Evolutionary conservation across 2,329 filamentous ascomycete species (phyloP).

Genomic region (Sporothrix phasma): DNA sequence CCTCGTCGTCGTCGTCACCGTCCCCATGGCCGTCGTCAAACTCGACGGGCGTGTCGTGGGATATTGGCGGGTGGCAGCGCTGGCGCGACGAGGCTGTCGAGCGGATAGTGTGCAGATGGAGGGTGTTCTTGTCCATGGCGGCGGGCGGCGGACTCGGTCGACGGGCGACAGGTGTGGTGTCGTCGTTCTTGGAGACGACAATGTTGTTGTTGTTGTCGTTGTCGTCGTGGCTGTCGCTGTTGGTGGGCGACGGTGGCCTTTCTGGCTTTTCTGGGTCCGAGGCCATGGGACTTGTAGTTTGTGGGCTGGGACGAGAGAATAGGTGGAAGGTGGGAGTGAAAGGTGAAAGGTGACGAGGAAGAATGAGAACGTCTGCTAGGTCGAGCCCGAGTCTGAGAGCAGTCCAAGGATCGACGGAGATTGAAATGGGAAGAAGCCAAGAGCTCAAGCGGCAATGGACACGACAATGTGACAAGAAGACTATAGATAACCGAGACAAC

Average conservation of each 20-base stretch:
- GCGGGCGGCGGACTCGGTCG: not conserved
- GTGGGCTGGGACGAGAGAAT: not conserved
- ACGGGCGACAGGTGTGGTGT: not conserved
- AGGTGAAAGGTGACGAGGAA: too few relatives aligned
- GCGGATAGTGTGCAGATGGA: not conserved
- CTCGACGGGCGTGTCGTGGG: constrained; percentile 9
- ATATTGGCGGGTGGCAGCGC: constrained; percentile 4
- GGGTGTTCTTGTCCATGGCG: not conserved
- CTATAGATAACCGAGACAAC: not conserved
- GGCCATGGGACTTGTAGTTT: not conserved
- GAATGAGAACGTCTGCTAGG: not conserved
- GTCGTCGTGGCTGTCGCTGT: not conserved
- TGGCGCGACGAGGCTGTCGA: not conserved
- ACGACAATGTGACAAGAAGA: not conserved
- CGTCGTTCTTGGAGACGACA: not conserved
- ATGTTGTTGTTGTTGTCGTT: not conserved
- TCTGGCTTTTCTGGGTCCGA: not conserved
- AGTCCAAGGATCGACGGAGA: not conserved
- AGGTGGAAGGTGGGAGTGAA: not conserved
- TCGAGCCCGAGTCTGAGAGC: not conserved
- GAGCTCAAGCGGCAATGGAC: not conserved
- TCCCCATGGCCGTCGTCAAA: not conserved
- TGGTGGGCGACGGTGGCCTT: not conserved
- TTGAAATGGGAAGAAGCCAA: not conserved
- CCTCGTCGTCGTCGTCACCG: constrained; percentile 2